A percentile compares a stretch with the other conserved stretches of the same genome.
Evolutionary conservation across 768 basidiomycete species (phyloP).

Genomic region (Tricholoma furcatifolium): DNA sequence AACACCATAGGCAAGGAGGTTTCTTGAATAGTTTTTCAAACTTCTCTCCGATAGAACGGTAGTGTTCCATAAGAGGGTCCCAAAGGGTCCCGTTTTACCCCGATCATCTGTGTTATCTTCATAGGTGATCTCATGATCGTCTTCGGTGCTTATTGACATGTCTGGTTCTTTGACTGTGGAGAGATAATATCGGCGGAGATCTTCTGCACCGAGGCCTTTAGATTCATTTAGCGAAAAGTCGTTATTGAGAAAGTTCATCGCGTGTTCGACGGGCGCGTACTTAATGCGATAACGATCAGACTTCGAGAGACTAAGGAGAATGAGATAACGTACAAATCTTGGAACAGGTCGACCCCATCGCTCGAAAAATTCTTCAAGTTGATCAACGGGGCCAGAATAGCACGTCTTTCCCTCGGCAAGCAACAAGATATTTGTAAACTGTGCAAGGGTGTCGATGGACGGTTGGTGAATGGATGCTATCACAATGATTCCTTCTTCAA

Average conservation of each 20-base stretch:
- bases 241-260: slow-evolving; percentile 54
- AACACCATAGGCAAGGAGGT: slow-evolving; percentile 58
- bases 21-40: slow-evolving; percentile 48
- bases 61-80: slow-evolving; percentile 39
- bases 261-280: slow-evolving; percentile 58
- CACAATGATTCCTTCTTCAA: slow-evolving; percentile 50
- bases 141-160: neutral
- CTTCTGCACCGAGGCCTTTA: slow-evolving; percentile 18
- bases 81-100: slow-evolving; percentile 28
- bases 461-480: slow-evolving; percentile 73
- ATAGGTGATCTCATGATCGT: neutral
- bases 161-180: slow-evolving; percentile 15
- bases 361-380: slow-evolving; percentile 38
- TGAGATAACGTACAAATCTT: slow-evolving; percentile 27
- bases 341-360: slow-evolving; percentile 37
- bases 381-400: slow-evolving; percentile 41
- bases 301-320: slow-evolving; percentile 1
- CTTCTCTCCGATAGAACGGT: slow-evolving; percentile 47
- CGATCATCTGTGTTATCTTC: slow-evolving; percentile 9
- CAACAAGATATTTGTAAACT: slow-evolving; percentile 60
- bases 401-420: slow-evolving; percentile 51
- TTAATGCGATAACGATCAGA: slow-evolving; percentile 21
- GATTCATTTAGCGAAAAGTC: slow-evolving; percentile 34
- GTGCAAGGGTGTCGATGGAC: slow-evolving; percentile 53
- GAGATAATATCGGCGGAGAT: slow-evolving; percentile 36